phyloP scores from a whole-genome alignment of 768 basidiomycete genomes.

The Leucosporidium scottii region DNA sequence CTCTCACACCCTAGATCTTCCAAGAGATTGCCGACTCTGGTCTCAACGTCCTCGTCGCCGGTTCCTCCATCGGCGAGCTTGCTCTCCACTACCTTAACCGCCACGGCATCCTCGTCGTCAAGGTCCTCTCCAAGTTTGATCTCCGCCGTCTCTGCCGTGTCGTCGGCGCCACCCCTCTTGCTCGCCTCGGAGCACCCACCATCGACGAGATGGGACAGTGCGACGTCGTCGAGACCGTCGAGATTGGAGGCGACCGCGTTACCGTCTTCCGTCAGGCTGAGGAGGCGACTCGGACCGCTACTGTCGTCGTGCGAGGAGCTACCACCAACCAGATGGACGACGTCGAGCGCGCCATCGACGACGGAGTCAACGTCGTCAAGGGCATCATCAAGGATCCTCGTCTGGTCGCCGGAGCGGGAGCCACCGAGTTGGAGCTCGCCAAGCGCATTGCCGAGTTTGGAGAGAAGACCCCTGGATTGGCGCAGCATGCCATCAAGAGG shows the following conservation, averaged over 20 bases:
- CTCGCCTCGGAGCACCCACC: constrained; percentile 89
- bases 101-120: constrained; percentile 86
- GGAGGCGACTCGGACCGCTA: constrained; percentile 74
- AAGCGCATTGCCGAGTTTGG: constrained; percentile 77
- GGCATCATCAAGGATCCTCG: constrained; percentile 80
- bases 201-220: constrained; percentile 91
- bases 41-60: constrained; percentile 87
- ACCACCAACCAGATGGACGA: constrained; percentile 92
- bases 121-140: constrained; percentile 96
- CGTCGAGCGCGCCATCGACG: constrained; percentile 90
- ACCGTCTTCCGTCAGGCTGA: constrained; percentile 90
- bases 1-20: constrained; percentile 58
- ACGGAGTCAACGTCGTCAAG: constrained; percentile 94
- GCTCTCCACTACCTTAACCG: constrained; percentile 95
- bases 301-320: constrained; percentile 89
- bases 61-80: constrained; percentile 86
- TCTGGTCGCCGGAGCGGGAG: constrained; percentile 88
- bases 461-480: constrained; percentile 75
- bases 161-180: constrained; percentile 90
- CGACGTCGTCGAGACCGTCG: constrained; percentile 89
- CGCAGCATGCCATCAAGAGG: constrained; percentile 86
- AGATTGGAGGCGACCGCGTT: constrained; percentile 95
- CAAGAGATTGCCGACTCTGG: constrained; percentile 95
- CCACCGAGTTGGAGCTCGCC: constrained; percentile 87
- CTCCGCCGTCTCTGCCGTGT: constrained; percentile 89